Evolutionary conservation across 257 asterid species (phyloP).

Genomic region (Solanum habrochaites): DNA sequence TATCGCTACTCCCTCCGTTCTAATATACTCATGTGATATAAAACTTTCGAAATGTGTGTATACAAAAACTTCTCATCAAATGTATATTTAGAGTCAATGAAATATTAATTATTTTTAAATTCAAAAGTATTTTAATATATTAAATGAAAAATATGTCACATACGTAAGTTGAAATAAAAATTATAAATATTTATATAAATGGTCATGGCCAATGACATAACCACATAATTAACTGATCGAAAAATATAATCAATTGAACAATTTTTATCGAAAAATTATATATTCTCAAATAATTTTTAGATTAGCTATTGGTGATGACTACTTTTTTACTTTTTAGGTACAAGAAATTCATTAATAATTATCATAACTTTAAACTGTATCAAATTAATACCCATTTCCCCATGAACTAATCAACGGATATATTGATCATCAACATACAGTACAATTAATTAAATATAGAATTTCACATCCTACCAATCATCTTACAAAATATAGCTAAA

Average conservation of each 20-base stretch:
- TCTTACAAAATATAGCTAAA: not conserved
- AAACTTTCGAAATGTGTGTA: not conserved
- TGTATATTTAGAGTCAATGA: not conserved
- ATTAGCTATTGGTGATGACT: not conserved
- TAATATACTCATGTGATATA: not conserved
- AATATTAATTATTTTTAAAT: not conserved
- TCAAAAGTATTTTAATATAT: no score
- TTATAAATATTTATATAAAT: not conserved
- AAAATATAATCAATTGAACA: not conserved
- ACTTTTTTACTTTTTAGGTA: not conserved
- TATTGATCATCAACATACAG: not conserved
- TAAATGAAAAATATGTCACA: not conserved
- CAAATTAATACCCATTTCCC: not conserved
- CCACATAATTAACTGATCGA: not conserved
- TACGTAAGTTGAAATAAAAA: not conserved
- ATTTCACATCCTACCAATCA: not conserved
- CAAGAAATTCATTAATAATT: not conserved
- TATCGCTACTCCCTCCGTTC: not conserved
- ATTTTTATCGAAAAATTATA: not conserved
- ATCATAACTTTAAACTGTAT: not conserved
- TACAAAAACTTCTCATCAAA: not conserved
- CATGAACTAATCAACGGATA: not conserved
- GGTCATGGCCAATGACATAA: not conserved
- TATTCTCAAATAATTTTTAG: not conserved
- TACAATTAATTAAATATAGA: not conserved